Evolutionary conservation across 192 early-diverging fungal species (phyloP).

Genomic region (Coemansia sp.): DNA sequence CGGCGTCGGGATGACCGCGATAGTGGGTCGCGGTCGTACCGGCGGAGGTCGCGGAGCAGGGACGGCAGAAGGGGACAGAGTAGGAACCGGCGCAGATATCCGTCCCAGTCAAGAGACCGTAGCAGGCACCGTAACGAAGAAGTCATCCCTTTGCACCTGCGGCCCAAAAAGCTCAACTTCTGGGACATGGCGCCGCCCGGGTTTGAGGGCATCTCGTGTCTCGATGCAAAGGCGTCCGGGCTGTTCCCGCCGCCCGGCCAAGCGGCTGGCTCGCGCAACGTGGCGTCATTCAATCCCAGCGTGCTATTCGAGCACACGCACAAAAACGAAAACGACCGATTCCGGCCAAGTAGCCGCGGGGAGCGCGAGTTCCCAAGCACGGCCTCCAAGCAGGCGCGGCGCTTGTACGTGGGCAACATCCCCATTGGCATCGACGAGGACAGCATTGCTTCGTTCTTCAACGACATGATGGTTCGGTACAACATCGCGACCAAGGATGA

Average conservation of each 20-base stretch:
- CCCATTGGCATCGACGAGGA: slow-evolving; percentile 76
- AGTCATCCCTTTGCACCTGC: slow-evolving; percentile 76
- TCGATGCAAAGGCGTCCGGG: slow-evolving; percentile 89
- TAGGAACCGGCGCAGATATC: slow-evolving; percentile 13
- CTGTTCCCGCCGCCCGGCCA: slow-evolving; percentile 42
- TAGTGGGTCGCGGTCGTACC: slow-evolving; percentile 24
- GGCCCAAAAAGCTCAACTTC: slow-evolving; percentile 77
- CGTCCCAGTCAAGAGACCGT: slow-evolving; percentile 42
- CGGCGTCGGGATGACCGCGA: slow-evolving; percentile 28
- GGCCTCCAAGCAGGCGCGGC: slow-evolving; percentile 73
- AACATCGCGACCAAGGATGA: slow-evolving; percentile 72
- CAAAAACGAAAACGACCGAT: slow-evolving; percentile 54
- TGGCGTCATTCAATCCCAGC: slow-evolving; percentile 49
- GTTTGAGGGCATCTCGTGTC: slow-evolving; percentile 81
- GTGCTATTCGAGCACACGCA: slow-evolving; percentile 54
- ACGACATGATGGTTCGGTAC: slow-evolving; percentile 77
- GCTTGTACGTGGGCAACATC: slow-evolving; percentile 92
- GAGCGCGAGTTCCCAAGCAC: slow-evolving; percentile 53
- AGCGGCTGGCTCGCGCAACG: slow-evolving; percentile 40
- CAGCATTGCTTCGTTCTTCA: slow-evolving; percentile 81
- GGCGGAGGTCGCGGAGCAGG: slow-evolving; percentile 54
- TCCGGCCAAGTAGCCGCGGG: slow-evolving; percentile 46
- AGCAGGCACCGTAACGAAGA: slow-evolving; percentile 41
- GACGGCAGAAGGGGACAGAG: slow-evolving; percentile 39
- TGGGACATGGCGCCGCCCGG: slow-evolving; percentile 94